Conservation (phyloP, 2,329 filamentous ascomycete genomes). For the Exophiala aquamarina region DNA sequence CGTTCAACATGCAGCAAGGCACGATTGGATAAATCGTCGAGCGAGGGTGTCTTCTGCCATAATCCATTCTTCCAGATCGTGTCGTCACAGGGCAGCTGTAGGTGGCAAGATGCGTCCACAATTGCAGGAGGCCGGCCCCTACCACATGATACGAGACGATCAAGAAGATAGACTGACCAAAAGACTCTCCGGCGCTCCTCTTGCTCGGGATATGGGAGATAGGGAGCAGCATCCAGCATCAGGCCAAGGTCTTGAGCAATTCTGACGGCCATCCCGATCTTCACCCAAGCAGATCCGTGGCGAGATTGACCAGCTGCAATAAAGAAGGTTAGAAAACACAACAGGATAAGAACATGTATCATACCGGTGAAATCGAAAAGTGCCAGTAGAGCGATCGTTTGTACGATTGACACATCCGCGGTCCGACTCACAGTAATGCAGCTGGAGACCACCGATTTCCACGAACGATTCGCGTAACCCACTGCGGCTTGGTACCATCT, state of each 20-base stretch:
- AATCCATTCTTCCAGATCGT: conserved; percentile 5
- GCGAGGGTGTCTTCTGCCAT: conserved; percentile 6
- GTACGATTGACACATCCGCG: conserved; percentile 36
- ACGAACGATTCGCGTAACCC: conserved; percentile 33
- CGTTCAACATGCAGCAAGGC: not conserved
- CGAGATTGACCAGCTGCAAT: conserved; percentile 29
- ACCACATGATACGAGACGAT: conserved; percentile 33
- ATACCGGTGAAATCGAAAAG: conserved; percentile 41
- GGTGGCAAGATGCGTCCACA: conserved; percentile 16
- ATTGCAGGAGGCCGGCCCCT: conserved; percentile 14
- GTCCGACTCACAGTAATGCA: conserved; percentile 33
- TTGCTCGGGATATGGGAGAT: conserved; percentile 26
- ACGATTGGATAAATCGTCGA: conserved; percentile 5
- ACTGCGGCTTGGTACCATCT: conserved; percentile 27
- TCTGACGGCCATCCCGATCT: conserved; percentile 59
- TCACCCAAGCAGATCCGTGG: conserved; percentile 38
- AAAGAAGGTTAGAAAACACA: not conserved
- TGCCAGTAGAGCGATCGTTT: conserved; percentile 38
- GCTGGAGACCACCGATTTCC: conserved; percentile 34
- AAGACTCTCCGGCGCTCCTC: conserved; percentile 32
- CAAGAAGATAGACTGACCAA: conserved; percentile 35
- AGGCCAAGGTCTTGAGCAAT: conserved; percentile 68
- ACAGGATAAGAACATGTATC: conserved; percentile 9
- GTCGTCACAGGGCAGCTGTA: conserved; percentile 22
- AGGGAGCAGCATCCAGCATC: conserved; percentile 27